Base-by-base conservation (phyloP, 331 rosid genomes). In the Dryas integrifolia region DNA sequence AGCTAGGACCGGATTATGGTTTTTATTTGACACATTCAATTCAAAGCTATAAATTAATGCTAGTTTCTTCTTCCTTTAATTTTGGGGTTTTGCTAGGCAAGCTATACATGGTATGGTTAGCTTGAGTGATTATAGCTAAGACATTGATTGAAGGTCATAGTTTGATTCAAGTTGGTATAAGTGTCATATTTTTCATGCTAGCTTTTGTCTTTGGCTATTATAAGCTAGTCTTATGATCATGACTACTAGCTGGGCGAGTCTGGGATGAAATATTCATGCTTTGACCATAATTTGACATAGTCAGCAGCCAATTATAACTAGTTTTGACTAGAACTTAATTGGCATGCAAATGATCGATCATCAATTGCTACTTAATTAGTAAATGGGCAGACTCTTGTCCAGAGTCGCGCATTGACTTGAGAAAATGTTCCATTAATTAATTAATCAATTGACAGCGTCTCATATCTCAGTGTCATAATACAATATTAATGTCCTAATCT, bases 211-310 rank as follows among this genome's bases (percentile, higher is more conserved):
- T 58, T 24, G 13, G 14, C 35, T 0, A 61, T 35, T 0, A 61
- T 35, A 21, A 16, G 5, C 35, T 30, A 30, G 35, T 30, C 35
- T 30, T 30, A 30, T 30, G 35, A 30, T 30, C 35, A 30, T 30
- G 35, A 30, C 35, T 30, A 30, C 35, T 21, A 21, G 24, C 24
- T 30, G 35, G 35, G 35, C 35, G 35, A 30, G 35, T 30, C 35
- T 2, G 7, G 7, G 12, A 11, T 9, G 58, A 72, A 26, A 47
- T 5, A 72, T 72, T 57, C 48, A 58, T 13, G 16, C 16, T 30
- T 70, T 45, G 58, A 58, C 76, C 57, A 46, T 46, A 7, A 58
- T 6, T 30, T 16, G 39, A 72, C 67, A 15, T 9, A 46, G 76
- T 72, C 65, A 70, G 18, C 30, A 46, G 2, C 46, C 67, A n/a